Percentiles rank a stretch among this genome's conserved stretches.
Evolutionary conservation across 2,329 filamentous ascomycete species (phyloP).

Genomic region (Chaetomiaceae sp.): DNA sequence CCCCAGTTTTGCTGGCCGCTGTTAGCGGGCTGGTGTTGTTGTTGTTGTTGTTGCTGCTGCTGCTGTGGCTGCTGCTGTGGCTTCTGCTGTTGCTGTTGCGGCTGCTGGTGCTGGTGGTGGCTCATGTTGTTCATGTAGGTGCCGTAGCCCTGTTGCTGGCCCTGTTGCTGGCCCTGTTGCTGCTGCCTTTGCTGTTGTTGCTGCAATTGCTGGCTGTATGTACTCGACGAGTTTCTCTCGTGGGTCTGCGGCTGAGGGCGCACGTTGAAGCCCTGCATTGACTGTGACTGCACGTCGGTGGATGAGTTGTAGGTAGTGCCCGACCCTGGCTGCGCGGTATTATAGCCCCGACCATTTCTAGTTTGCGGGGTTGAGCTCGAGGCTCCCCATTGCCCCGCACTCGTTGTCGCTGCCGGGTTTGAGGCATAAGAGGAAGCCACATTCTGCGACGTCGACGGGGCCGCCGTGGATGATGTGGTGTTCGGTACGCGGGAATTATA

Average conservation of each 20-base stretch:
- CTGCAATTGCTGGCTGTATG: slow-evolving; percentile 28
- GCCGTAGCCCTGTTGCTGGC: slow-evolving; percentile 26
- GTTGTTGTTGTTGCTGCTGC: slow-evolving; percentile 25
- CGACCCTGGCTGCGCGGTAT: slow-evolving; percentile 25
- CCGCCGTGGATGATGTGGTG: slow-evolving; percentile 12
- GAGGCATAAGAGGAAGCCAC: slow-evolving; percentile 29
- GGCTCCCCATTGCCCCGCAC: slow-evolving; percentile 24
- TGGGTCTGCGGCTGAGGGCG: slow-evolving; percentile 27
- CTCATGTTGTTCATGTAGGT: slow-evolving; percentile 18
- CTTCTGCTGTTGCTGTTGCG: slow-evolving; percentile 28
- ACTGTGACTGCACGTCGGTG: slow-evolving; percentile 20
- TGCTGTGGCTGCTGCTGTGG: too few species aligned
- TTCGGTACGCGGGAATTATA: slow-evolving; percentile 22
- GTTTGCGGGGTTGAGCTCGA: slow-evolving; percentile 26
- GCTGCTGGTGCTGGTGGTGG: slow-evolving; percentile 26
- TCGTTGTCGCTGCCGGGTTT: slow-evolving; percentile 22
- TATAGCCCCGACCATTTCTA: slow-evolving; percentile 28
- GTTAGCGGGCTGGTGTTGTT: slow-evolving; percentile 22
- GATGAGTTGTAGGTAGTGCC: slow-evolving; percentile 23
- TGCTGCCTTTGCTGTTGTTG: slow-evolving; percentile 25
- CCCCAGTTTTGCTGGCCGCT: slow-evolving; percentile 32
- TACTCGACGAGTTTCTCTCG: slow-evolving; percentile 23
- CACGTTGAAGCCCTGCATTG: slow-evolving; percentile 24
- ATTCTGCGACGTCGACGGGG: slow-evolving; percentile 25
- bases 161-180: slow-evolving; percentile 21